Evolutionary conservation across 2,329 filamentous ascomycete genomes (phyloP).

Genomic region (Colletotrichum nymphaeae): DNA sequence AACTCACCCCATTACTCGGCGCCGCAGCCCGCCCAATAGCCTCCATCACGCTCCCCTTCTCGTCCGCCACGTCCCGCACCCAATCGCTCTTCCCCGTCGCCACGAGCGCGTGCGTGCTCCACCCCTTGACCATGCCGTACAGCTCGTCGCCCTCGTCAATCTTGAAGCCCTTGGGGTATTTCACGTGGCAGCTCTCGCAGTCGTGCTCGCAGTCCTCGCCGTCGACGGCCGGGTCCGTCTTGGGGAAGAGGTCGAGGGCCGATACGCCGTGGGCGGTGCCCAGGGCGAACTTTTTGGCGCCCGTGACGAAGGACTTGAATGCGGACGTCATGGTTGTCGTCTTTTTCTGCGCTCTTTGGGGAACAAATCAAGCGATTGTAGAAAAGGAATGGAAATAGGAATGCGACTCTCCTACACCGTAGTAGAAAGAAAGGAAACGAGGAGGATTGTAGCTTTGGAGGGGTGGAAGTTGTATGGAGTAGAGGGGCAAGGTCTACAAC

Average conservation of each 20-base stretch:
- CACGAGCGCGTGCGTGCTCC: slow-evolving; percentile 89
- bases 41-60: slow-evolving; percentile 87
- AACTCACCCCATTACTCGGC: slow-evolving; percentile 75
- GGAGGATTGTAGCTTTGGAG: neutral
- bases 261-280: slow-evolving; percentile 40
- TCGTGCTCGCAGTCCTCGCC: slow-evolving; percentile 91
- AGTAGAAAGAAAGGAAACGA: neutral
- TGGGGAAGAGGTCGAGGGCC: slow-evolving; percentile 72
- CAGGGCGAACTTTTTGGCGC: slow-evolving; percentile 49
- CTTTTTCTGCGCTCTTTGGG: slow-evolving; percentile 40
- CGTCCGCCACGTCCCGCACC: slow-evolving; percentile 89
- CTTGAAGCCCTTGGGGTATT: slow-evolving; percentile 78
- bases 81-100: slow-evolving; percentile 97
- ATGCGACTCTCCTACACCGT: neutral
- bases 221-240: slow-evolving; percentile 80
- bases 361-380: neutral
- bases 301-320: slow-evolving; percentile 52
- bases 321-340: slow-evolving; percentile 52
- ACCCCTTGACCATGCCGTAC: slow-evolving; percentile 87
- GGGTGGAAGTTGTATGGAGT: neutral
- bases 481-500: neutral
- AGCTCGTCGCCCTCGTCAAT: slow-evolving; percentile 83
- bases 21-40: slow-evolving; percentile 70
- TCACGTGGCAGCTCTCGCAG: slow-evolving; percentile 82
- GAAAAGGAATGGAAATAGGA: neutral